phyloP scores from a whole-genome alignment of 305 asterid genomes.

The Fraxinus paxiana region DNA sequence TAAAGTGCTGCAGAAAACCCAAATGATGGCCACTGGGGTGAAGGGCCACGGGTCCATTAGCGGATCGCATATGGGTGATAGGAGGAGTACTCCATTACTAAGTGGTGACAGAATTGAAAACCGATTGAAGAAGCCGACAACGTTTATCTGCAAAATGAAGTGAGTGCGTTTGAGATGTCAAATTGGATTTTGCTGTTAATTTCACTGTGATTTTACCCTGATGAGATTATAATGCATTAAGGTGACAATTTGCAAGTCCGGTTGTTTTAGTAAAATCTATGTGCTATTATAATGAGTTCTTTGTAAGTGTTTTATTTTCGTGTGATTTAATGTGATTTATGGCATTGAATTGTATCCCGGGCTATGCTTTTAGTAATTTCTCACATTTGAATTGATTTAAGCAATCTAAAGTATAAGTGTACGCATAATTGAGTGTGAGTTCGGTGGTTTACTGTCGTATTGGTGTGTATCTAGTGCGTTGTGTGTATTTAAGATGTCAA shows the following conservation, averaged over 20 bases:
- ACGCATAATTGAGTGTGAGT: slow-evolving; percentile 2
- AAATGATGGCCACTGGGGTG: slow-evolving; percentile 63
- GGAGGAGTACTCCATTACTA: slow-evolving; percentile 68
- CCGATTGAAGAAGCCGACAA: slow-evolving; percentile 94
- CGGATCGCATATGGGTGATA: slow-evolving; percentile 85
- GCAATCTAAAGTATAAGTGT: slow-evolving; percentile 10
- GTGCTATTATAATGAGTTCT: neutral
- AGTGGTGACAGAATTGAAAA: slow-evolving; percentile 81
- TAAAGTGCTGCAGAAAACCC: slow-evolving; percentile 80
- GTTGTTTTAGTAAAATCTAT: neutral
- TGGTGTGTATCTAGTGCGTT: neutral
- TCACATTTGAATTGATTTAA: neutral
- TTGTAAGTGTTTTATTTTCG: neutral
- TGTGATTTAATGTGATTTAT: neutral
- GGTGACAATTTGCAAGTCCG: neutral
- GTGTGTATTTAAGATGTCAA: neutral
- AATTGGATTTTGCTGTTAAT: slow-evolving; percentile 8
- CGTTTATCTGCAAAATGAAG: slow-evolving; percentile 98
- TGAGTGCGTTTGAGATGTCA: slow-evolving; percentile 43
- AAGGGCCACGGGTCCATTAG: slow-evolving; percentile 77
- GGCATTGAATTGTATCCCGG: neutral
- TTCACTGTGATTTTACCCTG: slow-evolving; percentile 11
- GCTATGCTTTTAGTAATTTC: neutral
- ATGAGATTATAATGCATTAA: neutral
- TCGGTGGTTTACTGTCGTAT: slow-evolving; percentile 3